phyloP scores from a whole-genome alignment of 345 rosid genomes.

The Heritiera littoralis region DNA sequence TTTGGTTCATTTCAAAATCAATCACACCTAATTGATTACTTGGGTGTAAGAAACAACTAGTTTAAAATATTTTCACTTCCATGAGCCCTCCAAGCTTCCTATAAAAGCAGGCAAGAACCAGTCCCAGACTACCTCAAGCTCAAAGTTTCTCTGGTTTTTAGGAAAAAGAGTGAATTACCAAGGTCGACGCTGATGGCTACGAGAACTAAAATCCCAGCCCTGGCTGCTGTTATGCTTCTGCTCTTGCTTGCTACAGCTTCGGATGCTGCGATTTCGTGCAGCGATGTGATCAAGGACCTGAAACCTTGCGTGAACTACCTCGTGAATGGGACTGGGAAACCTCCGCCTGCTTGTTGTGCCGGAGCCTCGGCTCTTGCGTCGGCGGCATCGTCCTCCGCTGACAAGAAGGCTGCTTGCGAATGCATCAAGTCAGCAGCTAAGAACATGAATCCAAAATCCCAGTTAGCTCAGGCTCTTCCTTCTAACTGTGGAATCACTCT shows the following conservation, averaged over 20 bases:
- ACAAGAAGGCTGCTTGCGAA: conserved; percentile 60
- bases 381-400: conserved; percentile 52
- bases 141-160: background rate
- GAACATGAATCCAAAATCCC: conserved; percentile 49
- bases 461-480: conserved; percentile 62
- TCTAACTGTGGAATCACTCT: conserved; percentile 53
- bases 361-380: conserved; percentile 54
- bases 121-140: background rate
- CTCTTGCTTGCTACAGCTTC: conserved; percentile 37
- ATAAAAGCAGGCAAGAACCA: background rate
- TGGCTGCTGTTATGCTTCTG: conserved; percentile 31
- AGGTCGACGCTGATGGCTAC: conserved; percentile 20
- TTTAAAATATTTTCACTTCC: background rate
- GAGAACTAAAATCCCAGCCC: conserved; percentile 16
- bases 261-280: conserved; percentile 57
- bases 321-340: conserved; percentile 54
- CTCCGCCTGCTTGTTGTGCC: conserved; percentile 58
- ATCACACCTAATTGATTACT: background rate
- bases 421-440: conserved; percentile 66
- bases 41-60: conserved; percentile 18
- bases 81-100: background rate
- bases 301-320: conserved; percentile 70
- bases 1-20: conserved; percentile 10
- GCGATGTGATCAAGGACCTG: conserved; percentile 58
- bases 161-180: background rate